Conservation (phyloP, 805 yeast species). For the Peterozyma toletana region DNA sequence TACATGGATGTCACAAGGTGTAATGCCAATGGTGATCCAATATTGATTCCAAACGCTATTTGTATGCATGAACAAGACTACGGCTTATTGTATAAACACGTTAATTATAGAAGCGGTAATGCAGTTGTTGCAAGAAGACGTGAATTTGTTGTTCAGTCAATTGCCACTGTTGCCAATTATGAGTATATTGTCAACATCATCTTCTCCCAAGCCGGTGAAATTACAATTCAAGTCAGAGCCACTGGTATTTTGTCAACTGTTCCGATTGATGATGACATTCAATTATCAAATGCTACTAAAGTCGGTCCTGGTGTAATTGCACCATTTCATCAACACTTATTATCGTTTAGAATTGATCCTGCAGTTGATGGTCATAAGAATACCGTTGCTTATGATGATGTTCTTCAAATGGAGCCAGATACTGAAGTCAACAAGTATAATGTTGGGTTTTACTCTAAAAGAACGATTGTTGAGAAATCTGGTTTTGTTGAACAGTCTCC, state of each 20-base stretch:
- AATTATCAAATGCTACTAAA: slow-evolving; percentile 61
- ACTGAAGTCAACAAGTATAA: slow-evolving; percentile 54
- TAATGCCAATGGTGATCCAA: slow-evolving; percentile 55
- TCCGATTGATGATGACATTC: slow-evolving; percentile 69
- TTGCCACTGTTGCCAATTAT: slow-evolving; percentile 81
- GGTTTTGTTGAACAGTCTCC: slow-evolving; percentile 71
- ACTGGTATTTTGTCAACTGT: slow-evolving; percentile 83
- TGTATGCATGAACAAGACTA: slow-evolving; percentile 80
- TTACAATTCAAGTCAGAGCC: slow-evolving; percentile 75
- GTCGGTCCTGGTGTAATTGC: slow-evolving; percentile 81
- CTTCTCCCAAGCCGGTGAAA: slow-evolving; percentile 72
- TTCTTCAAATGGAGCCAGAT: slow-evolving; percentile 50
- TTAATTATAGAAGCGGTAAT: slow-evolving; percentile 65
- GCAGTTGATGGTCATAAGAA: slow-evolving; percentile 78
- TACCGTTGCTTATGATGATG: slow-evolving; percentile 67
- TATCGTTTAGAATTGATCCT: slow-evolving; percentile 75
- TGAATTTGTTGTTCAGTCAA: slow-evolving; percentile 72
- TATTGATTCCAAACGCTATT: slow-evolving; percentile 57
- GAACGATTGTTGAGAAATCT: slow-evolving; percentile 61
- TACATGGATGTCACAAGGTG: slow-evolving; percentile 59
- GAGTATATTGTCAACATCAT: slow-evolving; percentile 70
- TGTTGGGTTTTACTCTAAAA: slow-evolving; percentile 60
- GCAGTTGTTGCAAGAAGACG: slow-evolving; percentile 73
- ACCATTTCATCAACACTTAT: slow-evolving; percentile 77
- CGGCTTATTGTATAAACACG: slow-evolving; percentile 72